phyloP scores from a whole-genome alignment of 2,329 filamentous ascomycete genomes.

The Rhinocladiella mackenziei region DNA sequence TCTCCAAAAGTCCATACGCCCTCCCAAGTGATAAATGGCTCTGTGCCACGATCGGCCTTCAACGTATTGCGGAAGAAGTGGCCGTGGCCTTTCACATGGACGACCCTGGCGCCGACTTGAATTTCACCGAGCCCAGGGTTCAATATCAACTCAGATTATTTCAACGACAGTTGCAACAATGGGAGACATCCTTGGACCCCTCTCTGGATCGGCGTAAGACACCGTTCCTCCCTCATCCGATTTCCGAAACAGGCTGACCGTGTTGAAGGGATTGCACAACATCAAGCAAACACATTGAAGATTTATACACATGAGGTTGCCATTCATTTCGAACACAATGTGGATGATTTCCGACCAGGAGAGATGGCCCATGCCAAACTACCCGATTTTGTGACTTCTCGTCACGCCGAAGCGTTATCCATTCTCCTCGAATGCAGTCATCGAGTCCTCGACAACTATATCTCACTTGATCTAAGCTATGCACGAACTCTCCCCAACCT shows the following conservation, averaged over 20 bases:
- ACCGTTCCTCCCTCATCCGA: background rate
- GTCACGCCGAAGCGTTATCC: slow-evolving; percentile 63
- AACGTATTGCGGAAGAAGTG: slow-evolving; percentile 64
- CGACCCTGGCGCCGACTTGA: slow-evolving; percentile 51
- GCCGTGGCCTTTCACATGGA: slow-evolving; percentile 62
- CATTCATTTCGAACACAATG: slow-evolving; percentile 60
- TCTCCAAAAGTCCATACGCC: slow-evolving; percentile 54
- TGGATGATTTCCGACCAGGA: slow-evolving; percentile 46
- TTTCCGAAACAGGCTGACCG: background rate
- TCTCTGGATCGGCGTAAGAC: slow-evolving; percentile 56
- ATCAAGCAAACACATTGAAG: slow-evolving; percentile 62
- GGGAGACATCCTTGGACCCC: slow-evolving; percentile 50
- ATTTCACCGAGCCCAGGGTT: slow-evolving; percentile 59
- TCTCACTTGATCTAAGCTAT: slow-evolving; percentile 54
- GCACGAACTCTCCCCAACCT: slow-evolving; percentile 65
- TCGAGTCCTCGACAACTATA: slow-evolving; percentile 60
- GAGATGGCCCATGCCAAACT: slow-evolving; percentile 28
- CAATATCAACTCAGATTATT: slow-evolving; percentile 63
- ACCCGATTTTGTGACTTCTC: slow-evolving; percentile 43
- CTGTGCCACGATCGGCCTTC: slow-evolving; percentile 54
- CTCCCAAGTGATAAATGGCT: slow-evolving; percentile 52
- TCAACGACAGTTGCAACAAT: slow-evolving; percentile 60
- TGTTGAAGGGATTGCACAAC: slow-evolving; percentile 41
- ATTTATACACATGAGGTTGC: slow-evolving; percentile 73
- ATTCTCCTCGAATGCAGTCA: slow-evolving; percentile 61